These are phyloP conservation scores for Claviceps digitariae DNA, from an alignment of 2,329 filamentous ascomycete genomes.

Conservation along the genomic window DNA sequence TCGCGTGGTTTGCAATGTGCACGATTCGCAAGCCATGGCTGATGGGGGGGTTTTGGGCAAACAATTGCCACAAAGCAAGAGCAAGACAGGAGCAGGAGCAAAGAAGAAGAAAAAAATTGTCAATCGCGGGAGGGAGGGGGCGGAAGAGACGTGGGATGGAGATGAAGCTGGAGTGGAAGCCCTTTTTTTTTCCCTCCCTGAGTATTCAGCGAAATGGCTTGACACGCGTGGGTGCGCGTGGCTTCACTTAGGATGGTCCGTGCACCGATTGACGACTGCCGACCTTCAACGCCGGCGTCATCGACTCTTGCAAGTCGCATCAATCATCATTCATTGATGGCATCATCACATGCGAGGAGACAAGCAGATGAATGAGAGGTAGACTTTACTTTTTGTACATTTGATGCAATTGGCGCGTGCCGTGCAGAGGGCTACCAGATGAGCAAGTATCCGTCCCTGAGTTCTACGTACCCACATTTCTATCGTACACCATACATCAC, in stretches of 20 bases:
- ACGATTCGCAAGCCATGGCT: constrained; percentile 34
- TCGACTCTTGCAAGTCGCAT: neutral
- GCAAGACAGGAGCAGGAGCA: too few species aligned
- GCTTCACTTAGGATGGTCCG: neutral
- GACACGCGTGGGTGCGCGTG: neutral
- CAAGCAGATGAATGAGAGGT: too few species aligned
- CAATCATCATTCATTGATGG: neutral
- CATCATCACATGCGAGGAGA: neutral
- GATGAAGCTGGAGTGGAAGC: neutral
- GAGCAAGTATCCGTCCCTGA: neutral
- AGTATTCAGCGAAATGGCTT: neutral
- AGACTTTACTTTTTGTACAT: too few species aligned
- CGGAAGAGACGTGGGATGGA: neutral
- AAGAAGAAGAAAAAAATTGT: neutral
- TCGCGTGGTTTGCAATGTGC: constrained; percentile 28
- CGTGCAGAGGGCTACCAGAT: neutral
- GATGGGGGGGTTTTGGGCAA: constrained; percentile 1
- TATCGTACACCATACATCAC: neutral
- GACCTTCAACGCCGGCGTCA: neutral
- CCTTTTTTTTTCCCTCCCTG: neutral
- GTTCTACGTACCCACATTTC: neutral
- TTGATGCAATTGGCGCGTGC: neutral
- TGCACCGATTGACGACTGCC: neutral
- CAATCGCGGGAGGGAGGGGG: neutral
- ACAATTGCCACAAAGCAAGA: neutral